A percentile compares a stretch with the other conserved stretches of the same genome.
phyloP scores from a whole-genome alignment of 2,329 filamentous ascomycete species.

The Escovopsis weberi region DNA sequence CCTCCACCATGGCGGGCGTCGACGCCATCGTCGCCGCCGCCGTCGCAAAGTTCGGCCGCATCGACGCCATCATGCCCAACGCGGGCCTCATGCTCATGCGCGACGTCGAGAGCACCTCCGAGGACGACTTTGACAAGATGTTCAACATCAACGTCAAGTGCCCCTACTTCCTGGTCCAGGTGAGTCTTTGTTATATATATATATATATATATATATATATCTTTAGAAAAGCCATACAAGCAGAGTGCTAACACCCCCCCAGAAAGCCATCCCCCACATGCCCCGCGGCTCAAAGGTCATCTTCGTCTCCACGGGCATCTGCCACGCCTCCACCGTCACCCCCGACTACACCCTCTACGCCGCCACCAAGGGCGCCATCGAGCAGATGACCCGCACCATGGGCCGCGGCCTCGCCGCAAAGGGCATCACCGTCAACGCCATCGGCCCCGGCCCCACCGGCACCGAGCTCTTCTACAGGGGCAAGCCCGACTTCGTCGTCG shows the following conservation, averaged over 20 bases:
- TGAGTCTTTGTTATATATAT: constrained; percentile 4
- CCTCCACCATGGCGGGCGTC: constrained; percentile 28
- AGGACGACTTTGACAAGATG: constrained; percentile 33
- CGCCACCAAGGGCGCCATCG: constrained; percentile 43
- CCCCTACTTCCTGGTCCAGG: constrained; percentile 36
- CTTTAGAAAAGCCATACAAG: not conserved
- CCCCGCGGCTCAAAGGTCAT: constrained; percentile 32
- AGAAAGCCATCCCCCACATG: constrained; percentile 40
- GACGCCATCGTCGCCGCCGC: constrained; percentile 33
- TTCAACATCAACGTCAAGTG: constrained; percentile 44
- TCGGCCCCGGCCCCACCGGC: constrained; percentile 30
- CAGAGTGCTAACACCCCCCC: not conserved
- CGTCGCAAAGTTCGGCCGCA: constrained; percentile 34
- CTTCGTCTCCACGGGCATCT: constrained; percentile 33
- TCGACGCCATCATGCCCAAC: constrained; percentile 45
- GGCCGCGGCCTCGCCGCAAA: constrained; percentile 39
- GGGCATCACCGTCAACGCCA: constrained; percentile 33
- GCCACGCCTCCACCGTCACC: constrained; percentile 21
- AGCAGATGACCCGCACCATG: constrained; percentile 40
- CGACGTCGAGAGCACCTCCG: constrained; percentile 32
- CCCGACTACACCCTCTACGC: constrained; percentile 37
- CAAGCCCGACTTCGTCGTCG: constrained; percentile 31
- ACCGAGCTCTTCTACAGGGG: constrained; percentile 41
- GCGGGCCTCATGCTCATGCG: constrained; percentile 37
- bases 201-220: too few relatives aligned